Evolutionary conservation across 495 filamentous ascomycete species (phyloP).

Genomic region (Penicillium nucicola): DNA sequence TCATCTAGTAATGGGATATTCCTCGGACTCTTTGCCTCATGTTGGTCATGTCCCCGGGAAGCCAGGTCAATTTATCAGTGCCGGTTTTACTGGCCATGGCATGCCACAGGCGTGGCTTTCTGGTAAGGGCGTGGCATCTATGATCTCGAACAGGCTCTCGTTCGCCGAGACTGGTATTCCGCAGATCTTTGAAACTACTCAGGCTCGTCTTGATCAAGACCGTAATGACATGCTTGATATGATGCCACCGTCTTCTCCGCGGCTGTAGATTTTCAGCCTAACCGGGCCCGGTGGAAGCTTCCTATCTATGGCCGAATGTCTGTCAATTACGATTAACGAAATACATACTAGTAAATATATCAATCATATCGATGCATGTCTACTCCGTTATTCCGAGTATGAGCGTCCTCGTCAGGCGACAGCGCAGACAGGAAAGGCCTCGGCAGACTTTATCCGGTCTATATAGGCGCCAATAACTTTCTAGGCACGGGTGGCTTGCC

Average conservation of each 20-base stretch:
- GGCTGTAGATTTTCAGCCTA: no score
- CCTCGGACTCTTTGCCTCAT: conserved; percentile 33
- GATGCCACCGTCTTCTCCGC: neutral
- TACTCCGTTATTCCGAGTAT: no score
- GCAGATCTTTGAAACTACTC: neutral
- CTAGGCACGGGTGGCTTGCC: no score
- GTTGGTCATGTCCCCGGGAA: conserved; percentile 37
- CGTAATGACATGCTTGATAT: conserved; percentile 3
- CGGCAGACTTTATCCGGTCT: no score
- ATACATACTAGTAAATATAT: no score
- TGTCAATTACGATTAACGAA: neutral
- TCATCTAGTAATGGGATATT: conserved; percentile 28
- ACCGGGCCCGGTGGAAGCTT: no score
- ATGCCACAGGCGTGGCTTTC: conserved; percentile 42
- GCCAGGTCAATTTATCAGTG: conserved; percentile 33
- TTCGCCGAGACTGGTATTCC: neutral
- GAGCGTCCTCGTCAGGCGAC: no score
- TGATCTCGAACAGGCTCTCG: conserved; percentile 13
- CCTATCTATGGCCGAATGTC: no score
- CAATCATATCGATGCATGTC: no score
- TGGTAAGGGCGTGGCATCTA: conserved; percentile 35
- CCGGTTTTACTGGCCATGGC: conserved; percentile 44
- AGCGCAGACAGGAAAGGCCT: no score
- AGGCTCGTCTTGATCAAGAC: neutral
- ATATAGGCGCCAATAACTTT: no score